Conservation (phyloP, 164 flowering plant species). For the Magnolia officinalis region DNA sequence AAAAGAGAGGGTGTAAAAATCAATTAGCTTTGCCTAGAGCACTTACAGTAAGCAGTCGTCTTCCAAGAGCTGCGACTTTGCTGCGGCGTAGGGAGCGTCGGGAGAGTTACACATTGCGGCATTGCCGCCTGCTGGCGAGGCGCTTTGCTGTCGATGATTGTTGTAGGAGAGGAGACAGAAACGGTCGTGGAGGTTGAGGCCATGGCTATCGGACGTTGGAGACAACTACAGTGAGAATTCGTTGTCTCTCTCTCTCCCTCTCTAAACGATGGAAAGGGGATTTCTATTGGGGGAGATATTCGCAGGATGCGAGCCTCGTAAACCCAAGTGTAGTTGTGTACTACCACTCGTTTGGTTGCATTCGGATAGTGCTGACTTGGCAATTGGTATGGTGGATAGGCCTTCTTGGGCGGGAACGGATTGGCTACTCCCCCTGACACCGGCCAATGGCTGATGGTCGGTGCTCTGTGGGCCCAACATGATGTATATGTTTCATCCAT, state of each 20-base stretch:
- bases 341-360: conserved; percentile 23
- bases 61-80: conserved; percentile 15
- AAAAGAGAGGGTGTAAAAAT: background rate
- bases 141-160: conserved; percentile 52
- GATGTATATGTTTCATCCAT: too few relatives aligned
- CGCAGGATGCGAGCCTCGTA: background rate
- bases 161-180: conserved; percentile 47
- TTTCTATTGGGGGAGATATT: conserved; percentile 3
- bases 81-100: conserved; percentile 46
- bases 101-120: conserved; percentile 52
- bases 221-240: background rate
- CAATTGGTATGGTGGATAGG: conserved; percentile 7
- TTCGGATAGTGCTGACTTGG: conserved; percentile 23
- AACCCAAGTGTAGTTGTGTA: conserved; percentile 7
- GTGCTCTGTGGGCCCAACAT: too few relatives aligned
- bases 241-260: background rate
- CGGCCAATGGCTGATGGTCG: too few relatives aligned
- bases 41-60: conserved; percentile 25
- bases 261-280: background rate
- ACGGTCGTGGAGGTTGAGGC: conserved; percentile 46
- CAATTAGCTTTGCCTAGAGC: background rate
- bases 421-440: too few relatives aligned
- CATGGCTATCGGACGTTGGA: conserved; percentile 14
- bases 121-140: conserved; percentile 43
- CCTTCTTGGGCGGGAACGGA: background rate